phyloP scores from a whole-genome alignment of 2,329 filamentous ascomycete genomes.

The Metarhizium anisopliae region DNA sequence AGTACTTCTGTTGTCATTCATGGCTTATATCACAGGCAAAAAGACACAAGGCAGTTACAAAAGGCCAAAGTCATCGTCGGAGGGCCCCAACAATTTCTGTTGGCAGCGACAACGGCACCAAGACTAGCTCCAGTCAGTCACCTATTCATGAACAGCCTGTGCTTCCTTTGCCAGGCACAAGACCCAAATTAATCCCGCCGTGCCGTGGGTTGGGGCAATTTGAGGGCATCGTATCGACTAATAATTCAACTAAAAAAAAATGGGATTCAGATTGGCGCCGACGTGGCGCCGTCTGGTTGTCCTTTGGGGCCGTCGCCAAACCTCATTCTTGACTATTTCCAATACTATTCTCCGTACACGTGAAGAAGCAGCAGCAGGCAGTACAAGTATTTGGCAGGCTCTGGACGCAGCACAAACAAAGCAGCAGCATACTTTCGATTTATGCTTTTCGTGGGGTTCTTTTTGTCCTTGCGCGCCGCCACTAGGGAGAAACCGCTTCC shows the following conservation, averaged over 20 bases:
- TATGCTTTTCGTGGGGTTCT: no score
- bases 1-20: no score
- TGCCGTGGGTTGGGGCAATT: constrained; percentile 2
- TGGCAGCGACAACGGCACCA: background rate
- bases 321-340: background rate
- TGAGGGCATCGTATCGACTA: background rate
- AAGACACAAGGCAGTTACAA: no score
- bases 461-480: background rate
- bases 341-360: no score
- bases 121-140: background rate
- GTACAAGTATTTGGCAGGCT: no score
- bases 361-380: no score
- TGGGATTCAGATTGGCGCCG: background rate
- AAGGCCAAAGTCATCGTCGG: no score
- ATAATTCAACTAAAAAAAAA: background rate
- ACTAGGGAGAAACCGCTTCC: background rate
- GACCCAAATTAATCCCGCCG: background rate
- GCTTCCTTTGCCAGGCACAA: background rate
- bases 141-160: background rate
- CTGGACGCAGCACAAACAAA: no score
- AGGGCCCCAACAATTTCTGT: no score
- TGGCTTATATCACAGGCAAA: no score
- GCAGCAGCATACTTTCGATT: no score
- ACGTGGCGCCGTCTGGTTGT: background rate
- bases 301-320: background rate